Base-by-base conservation (phyloP, 768 basidiomycete genomes). In the Hirschioporus abietinus region DNA sequence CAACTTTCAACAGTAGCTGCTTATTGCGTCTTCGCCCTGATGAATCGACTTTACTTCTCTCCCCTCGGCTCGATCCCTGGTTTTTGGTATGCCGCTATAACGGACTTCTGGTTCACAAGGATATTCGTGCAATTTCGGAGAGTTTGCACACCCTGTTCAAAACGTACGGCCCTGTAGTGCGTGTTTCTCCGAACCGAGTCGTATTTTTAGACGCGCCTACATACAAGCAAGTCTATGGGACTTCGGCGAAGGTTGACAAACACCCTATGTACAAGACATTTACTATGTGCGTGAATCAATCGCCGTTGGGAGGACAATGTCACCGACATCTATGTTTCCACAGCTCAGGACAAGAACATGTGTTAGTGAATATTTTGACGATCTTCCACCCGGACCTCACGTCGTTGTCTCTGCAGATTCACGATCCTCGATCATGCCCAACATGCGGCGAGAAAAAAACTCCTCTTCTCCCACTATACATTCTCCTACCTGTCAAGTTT, bases 261-360 rank as follows among this genome's bases (percentile, higher is more conserved):
- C 91, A 90, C 81, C 74, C 78, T 36, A 91, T 87, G 75, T 93
- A 93, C 79, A 92, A 93, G 82, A 86, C 88, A 69, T 81, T 93
- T 68, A 80, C 89, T 72, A 93, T 89, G 91, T 92, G 73, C 67
- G 90, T 82, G 12, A 15, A 15, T 52, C 20, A 20, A 15, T 36
- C 15, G 7, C 35, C 35, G 7, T 15, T 15, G 12, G 42, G 15
- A 12, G 12, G 12, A 52, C 3, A 5, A 52, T 15, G 42, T 20
- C 42, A 52, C 42, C 12, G 3, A 52, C 42, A 52, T 15, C 12
- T 5, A 52, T 52, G 42, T 52, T 52, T 52, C 42, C 20, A 52
- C 3, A 52, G 42, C 4, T 5, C 20, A 52, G 42, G 42, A 15
- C 42, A 52, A 52, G 42, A 52, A 5, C 42, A 52, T 52, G 42